Evolutionary conservation across 345 rosid genomes (phyloP).

Genomic region (Syzygium jambos): DNA sequence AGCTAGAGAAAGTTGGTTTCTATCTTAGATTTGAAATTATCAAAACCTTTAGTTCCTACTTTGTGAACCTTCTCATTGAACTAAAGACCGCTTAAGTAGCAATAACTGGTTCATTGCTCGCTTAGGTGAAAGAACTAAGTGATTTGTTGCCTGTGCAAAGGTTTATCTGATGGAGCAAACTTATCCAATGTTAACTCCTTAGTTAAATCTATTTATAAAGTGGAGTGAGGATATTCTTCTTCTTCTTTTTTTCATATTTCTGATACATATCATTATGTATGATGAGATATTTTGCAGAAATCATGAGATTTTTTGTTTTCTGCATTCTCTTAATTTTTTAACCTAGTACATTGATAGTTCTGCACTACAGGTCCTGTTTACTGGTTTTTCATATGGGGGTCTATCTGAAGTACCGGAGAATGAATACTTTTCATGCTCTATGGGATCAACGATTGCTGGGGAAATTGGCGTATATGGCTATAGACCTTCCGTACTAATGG

Average conservation of each 20-base stretch:
- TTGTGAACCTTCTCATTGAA: neutral
- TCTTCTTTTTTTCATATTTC: neutral
- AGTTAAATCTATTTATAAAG: neutral
- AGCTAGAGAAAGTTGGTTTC: neutral
- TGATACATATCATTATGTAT: neutral
- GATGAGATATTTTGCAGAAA: neutral
- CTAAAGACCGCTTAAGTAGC: neutral
- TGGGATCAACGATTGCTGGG: slow-evolving; percentile 87
- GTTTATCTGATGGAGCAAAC: neutral
- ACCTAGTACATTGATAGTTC: neutral
- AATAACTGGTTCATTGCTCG: neutral
- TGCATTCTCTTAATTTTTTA: neutral
- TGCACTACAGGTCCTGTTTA: slow-evolving; percentile 61
- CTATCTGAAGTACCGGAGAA: slow-evolving; percentile 80
- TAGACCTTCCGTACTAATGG: slow-evolving; percentile 74
- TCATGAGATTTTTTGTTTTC: neutral
- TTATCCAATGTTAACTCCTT: neutral
- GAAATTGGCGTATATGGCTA: slow-evolving; percentile 90
- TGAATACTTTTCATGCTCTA: slow-evolving; percentile 72
- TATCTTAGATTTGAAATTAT: neutral
- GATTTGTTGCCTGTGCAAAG: neutral
- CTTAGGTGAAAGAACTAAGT: neutral
- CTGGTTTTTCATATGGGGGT: slow-evolving; percentile 94
- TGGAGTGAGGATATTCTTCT: neutral
- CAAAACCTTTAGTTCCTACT: neutral